phyloP scores from a whole-genome alignment of 371 early-diverging fungal genomes.

The Apophysomyces trapeziformis region DNA sequence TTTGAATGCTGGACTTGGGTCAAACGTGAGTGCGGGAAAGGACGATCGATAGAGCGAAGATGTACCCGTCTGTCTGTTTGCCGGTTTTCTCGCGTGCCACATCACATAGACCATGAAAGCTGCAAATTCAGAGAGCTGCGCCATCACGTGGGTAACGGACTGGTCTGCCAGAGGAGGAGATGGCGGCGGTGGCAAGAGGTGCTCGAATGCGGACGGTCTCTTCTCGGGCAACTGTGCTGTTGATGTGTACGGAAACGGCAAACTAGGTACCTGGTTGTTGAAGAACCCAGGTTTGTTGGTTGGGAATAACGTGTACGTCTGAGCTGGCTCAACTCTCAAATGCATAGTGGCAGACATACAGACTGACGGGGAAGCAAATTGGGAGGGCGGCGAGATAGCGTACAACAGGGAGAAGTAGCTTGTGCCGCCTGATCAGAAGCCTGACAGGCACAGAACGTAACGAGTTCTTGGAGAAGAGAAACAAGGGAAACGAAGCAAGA shows the following conservation, averaged over 20 bases:
- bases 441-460: background rate
- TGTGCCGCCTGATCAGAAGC: slow-evolving; percentile 1
- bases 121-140: slow-evolving; percentile 64
- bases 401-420: background rate
- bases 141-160: slow-evolving; percentile 14
- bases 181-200: slow-evolving; percentile 13
- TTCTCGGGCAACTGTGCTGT: background rate
- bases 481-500: slow-evolving; percentile 6
- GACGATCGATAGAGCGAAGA: slow-evolving; percentile 16
- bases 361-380: slow-evolving; percentile 1
- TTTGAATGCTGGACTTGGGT: slow-evolving; percentile 65
- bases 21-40: slow-evolving; percentile 24
- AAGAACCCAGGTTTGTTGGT: slow-evolving; percentile 18
- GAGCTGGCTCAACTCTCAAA: slow-evolving; percentile 25
- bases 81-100: slow-evolving; percentile 60
- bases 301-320: slow-evolving; percentile 30
- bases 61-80: slow-evolving; percentile 13
- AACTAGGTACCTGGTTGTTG: background rate
- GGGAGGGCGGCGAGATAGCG: background rate
- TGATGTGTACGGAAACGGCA: slow-evolving; percentile 11
- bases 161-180: slow-evolving; percentile 16
- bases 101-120: slow-evolving; percentile 67
- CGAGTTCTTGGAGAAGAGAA: slow-evolving; percentile 12
- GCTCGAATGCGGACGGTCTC: slow-evolving; percentile 18
- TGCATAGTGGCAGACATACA: slow-evolving; percentile 20